Evolutionary conservation across 805 yeast species (phyloP).

Genomic region (Lipomyces yamadae): DNA sequence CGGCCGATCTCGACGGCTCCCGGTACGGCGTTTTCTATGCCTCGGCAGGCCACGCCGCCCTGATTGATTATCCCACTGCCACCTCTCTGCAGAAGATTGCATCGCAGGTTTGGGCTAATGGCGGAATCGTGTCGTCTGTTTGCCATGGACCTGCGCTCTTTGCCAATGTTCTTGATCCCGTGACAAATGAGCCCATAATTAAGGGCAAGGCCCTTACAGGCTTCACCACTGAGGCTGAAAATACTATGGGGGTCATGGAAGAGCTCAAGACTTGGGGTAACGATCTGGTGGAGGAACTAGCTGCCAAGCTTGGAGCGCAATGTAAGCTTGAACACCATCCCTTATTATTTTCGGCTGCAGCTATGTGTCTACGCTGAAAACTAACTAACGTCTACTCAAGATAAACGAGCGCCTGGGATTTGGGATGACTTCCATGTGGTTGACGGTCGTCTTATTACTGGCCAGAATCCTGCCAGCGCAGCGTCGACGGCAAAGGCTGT

Average conservation of each 20-base stretch:
- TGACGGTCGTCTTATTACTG: constrained; percentile 67
- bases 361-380: background rate
- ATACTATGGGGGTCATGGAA: constrained; percentile 42
- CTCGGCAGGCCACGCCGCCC: constrained; percentile 69
- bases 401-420: constrained; percentile 58
- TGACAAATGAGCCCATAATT: constrained; percentile 52
- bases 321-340: background rate
- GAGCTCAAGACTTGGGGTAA: constrained; percentile 44
- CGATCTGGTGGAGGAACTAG: constrained; percentile 50
- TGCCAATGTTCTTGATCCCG: constrained; percentile 51
- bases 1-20: constrained; percentile 47
- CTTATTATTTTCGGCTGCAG: background rate
- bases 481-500: constrained; percentile 54
- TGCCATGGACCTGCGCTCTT: constrained; percentile 70
- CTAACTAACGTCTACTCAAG: constrained; percentile 43
- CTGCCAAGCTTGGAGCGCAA: constrained; percentile 7
- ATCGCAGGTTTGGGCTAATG: constrained; percentile 53
- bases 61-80: constrained; percentile 64
- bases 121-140: constrained; percentile 65
- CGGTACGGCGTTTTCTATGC: constrained; percentile 59
- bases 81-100: constrained; percentile 53
- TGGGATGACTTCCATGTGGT: constrained; percentile 53
- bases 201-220: constrained; percentile 64
- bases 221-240: constrained; percentile 62
- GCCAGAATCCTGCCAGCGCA: constrained; percentile 67